phyloP scores from a whole-genome alignment of 495 filamentous ascomycete species.

The Trichoderma virens region DNA sequence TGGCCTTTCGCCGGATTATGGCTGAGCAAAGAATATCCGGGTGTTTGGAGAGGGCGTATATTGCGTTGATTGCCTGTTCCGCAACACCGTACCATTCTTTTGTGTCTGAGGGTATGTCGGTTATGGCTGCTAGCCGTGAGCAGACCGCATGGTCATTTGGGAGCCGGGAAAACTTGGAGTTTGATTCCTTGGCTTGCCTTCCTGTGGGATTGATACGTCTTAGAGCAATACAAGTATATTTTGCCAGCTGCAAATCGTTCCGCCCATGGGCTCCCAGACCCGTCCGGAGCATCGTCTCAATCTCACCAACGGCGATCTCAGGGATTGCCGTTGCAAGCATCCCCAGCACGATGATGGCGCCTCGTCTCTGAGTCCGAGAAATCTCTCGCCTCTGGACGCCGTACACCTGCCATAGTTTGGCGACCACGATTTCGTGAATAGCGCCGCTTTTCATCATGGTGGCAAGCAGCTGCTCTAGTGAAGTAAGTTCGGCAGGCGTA shows the following conservation, averaged over 20 bases:
- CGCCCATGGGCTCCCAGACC: slow-evolving; percentile 76
- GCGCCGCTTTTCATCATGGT: slow-evolving; percentile 95
- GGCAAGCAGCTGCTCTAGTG: slow-evolving; percentile 84
- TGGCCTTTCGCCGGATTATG: slow-evolving; percentile 80
- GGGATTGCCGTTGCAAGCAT: slow-evolving; percentile 94
- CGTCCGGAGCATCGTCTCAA: slow-evolving; percentile 87
- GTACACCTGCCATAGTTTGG: slow-evolving; percentile 96
- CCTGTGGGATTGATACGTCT: slow-evolving; percentile 80
- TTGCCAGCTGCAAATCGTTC: slow-evolving; percentile 77
- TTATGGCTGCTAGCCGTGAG: slow-evolving; percentile 68
- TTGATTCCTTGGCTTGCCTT: slow-evolving; percentile 64
- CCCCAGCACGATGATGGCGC: slow-evolving; percentile 90
- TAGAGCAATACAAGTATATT: slow-evolving; percentile 90
- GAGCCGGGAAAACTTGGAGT: slow-evolving; percentile 63
- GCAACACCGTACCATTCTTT: slow-evolving; percentile 98
- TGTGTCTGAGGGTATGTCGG: slow-evolving; percentile 74
- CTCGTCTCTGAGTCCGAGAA: slow-evolving; percentile 82
- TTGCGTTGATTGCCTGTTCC: slow-evolving; percentile 92
- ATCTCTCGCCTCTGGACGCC: slow-evolving; percentile 90
- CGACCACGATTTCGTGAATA: slow-evolving; percentile 76
- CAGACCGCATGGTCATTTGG: slow-evolving; percentile 88
- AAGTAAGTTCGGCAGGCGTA: slow-evolving; percentile 89
- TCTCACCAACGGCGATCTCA: slow-evolving; percentile 85
- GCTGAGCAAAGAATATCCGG: slow-evolving; percentile 92
- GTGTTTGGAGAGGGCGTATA: slow-evolving; percentile 91